phyloP scores from a whole-genome alignment of 148 eudicot species.

The Vaccinium macrocarpon region DNA sequence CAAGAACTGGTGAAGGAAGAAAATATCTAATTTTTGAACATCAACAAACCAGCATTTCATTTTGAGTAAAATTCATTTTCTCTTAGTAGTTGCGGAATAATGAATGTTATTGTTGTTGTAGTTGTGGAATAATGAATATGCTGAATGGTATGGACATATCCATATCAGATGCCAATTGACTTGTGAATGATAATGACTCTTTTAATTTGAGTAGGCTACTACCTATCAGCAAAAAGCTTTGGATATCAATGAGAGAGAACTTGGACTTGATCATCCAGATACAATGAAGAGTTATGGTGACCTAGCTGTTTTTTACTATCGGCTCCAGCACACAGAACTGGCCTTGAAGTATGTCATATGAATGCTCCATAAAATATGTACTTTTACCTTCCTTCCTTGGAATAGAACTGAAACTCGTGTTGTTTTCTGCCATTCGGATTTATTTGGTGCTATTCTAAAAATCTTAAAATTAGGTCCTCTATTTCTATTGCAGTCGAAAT shows the following conservation, averaged over 20 bases:
- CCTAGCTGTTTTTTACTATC: constrained; percentile 96
- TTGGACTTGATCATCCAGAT: constrained; percentile 99
- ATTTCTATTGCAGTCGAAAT: background rate
- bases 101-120: background rate
- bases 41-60: background rate
- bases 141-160: constrained; percentile 14
- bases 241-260: constrained; percentile 98
- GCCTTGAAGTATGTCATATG: constrained; percentile 80
- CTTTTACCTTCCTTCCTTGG: background rate
- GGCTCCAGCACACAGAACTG: constrained; percentile 97
- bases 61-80: background rate
- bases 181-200: background rate
- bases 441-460: background rate
- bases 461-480: background rate
- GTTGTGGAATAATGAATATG: background rate
- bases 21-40: background rate
- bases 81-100: background rate
- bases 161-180: constrained; percentile 20
- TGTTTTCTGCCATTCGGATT: background rate
- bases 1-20: background rate
- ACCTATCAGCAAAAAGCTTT: constrained; percentile 99
- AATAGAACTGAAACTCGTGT: background rate
- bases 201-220: constrained; percentile 62
- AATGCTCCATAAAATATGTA: background rate
- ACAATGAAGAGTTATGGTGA: constrained; percentile 99